A percentile compares a stretch with the other conserved stretches of the same genome.
phyloP scores from a whole-genome alignment of 139 green algal genomes.

The Auxenochlorella pyrenoidosa region DNA sequence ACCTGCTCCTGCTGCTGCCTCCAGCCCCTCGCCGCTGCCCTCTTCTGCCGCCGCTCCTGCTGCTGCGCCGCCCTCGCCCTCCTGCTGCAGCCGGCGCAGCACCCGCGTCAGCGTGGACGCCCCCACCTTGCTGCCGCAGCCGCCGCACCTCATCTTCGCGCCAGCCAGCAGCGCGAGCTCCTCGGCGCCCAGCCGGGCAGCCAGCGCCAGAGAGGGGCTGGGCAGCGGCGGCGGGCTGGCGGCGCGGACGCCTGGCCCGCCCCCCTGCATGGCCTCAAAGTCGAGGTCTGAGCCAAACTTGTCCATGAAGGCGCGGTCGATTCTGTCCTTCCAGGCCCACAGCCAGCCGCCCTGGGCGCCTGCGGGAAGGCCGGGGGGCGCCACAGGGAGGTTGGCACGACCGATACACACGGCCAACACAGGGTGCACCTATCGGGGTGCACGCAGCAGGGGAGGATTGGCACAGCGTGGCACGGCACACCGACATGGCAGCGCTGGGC shows the following conservation, averaged over 20 bases:
- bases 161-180: slow-evolving; percentile 55
- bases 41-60: slow-evolving; percentile 6
- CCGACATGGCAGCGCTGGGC: too few relatives aligned
- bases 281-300: slow-evolving; percentile 74
- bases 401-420: too few relatives aligned
- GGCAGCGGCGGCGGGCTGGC: background rate
- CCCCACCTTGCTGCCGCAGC: slow-evolving; percentile 93
- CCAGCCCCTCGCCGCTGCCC: background rate
- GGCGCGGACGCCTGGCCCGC: background rate
- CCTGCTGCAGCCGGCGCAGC: slow-evolving; percentile 59
- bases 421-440: too few relatives aligned
- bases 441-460: too few relatives aligned
- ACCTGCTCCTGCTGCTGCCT: background rate
- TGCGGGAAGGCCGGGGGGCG: background rate
- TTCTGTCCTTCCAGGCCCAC: slow-evolving; percentile 92
- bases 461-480: too few relatives aligned
- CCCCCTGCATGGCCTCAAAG: slow-evolving; percentile 30
- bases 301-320: slow-evolving; percentile 91
- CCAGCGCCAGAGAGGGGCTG: background rate
- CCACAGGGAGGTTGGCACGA: too few relatives aligned
- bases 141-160: slow-evolving; percentile 88
- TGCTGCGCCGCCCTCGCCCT: background rate
- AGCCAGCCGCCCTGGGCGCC: slow-evolving; percentile 72
- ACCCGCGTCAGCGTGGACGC: slow-evolving; percentile 61
- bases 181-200: slow-evolving; percentile 42